Conservation (phyloP, 2,329 filamentous ascomycete species). For the Albifimbria verrucaria region DNA sequence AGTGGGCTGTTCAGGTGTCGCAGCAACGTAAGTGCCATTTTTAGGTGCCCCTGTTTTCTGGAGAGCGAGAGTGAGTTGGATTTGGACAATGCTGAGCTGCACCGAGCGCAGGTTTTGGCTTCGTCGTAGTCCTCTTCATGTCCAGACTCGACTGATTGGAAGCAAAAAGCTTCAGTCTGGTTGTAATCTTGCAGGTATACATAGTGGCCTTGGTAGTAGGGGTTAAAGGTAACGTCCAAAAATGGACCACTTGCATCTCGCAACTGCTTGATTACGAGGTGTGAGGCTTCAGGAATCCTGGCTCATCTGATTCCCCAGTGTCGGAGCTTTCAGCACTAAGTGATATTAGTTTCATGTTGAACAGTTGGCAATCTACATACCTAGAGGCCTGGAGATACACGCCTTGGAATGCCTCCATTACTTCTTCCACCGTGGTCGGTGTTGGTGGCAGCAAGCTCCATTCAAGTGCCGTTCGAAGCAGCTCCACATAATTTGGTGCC, state of each 20-base stretch:
- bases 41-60: neutral
- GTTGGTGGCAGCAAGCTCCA: neutral
- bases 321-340: neutral
- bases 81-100: neutral
- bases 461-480: neutral
- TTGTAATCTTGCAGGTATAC: neutral
- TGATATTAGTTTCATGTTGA: too few relatives aligned
- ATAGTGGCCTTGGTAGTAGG: neutral
- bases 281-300: neutral
- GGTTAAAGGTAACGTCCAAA: neutral
- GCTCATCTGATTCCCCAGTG: neutral
- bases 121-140: neutral
- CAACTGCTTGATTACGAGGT: neutral
- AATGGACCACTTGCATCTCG: neutral
- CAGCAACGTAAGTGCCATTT: neutral
- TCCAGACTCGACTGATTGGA: neutral
- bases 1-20: neutral
- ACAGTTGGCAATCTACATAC: too few relatives aligned
- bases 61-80: neutral
- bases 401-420: neutral
- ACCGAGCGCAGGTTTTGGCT: neutral
- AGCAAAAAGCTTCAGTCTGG: neutral
- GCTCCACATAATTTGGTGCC: neutral
- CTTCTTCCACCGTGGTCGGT: neutral
- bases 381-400: too few relatives aligned